Percentiles rank a stretch among this genome's conserved stretches.
phyloP scores from a whole-genome alignment of 257 asterid genomes.

The Solanum boliviense region DNA sequence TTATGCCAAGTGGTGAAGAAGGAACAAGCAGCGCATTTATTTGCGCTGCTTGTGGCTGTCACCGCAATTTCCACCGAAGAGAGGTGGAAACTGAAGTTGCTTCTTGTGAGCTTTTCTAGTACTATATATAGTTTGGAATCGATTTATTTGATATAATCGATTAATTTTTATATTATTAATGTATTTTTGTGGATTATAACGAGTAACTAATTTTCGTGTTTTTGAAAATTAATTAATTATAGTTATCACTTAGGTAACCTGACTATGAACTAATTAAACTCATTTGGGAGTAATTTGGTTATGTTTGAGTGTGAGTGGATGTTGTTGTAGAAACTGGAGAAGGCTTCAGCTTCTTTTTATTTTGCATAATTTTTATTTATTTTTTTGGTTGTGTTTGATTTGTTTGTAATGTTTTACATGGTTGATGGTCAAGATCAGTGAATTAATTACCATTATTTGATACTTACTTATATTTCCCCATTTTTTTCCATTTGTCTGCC shows the following conservation, averaged over 20 bases:
- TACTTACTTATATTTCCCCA: neutral
- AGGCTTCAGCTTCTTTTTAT: neutral
- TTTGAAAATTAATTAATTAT: neutral
- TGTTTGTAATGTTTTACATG: neutral
- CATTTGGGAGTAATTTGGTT: neutral
- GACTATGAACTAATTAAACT: neutral
- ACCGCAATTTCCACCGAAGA: constrained; percentile 70
- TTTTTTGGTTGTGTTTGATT: neutral
- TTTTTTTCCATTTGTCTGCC: neutral
- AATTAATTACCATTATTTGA: neutral
- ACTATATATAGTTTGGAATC: neutral
- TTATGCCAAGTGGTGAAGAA: constrained; percentile 38
- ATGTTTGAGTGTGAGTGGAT: neutral
- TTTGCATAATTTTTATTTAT: neutral
- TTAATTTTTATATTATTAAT: neutral
- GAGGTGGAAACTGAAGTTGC: constrained; percentile 36
- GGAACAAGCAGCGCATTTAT: constrained; percentile 40
- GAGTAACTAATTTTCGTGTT: neutral
- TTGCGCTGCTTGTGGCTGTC: constrained; percentile 96
- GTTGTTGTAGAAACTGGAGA: neutral
- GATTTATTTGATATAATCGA: too few relatives aligned
- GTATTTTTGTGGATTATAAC: neutral
- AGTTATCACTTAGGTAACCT: neutral
- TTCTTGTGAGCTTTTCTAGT: neutral
- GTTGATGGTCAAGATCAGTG: neutral